A percentile compares a stretch with the other conserved stretches of the same genome.
These are phyloP conservation scores for Candolleomyces eurysporus DNA, from an alignment of 768 basidiomycete species.

Conservation along the genomic window DNA sequence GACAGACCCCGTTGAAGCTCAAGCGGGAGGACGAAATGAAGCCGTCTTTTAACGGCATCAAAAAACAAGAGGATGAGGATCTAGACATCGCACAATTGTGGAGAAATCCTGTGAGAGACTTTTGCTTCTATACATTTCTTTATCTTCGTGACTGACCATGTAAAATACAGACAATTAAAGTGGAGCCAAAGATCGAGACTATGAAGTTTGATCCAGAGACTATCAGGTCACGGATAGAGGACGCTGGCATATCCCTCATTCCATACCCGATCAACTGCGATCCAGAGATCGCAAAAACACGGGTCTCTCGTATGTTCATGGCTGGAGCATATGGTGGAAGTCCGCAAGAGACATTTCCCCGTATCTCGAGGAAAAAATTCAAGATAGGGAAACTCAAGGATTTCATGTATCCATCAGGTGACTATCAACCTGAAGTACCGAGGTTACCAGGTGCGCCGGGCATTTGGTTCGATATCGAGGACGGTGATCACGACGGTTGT, in stretches of 20 bases:
- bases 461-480: slow-evolving; percentile 9
- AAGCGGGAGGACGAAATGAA: no score
- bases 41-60: no score
- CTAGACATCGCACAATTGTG: no score
- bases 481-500: neutral
- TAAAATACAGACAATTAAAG: neutral
- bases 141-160: neutral
- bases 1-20: no score
- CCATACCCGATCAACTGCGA: neutral
- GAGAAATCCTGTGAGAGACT: neutral
- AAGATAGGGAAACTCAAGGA: no score
- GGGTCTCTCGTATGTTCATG: slow-evolving; percentile 17
- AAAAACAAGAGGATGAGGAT: no score
- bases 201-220: neutral
- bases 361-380: slow-evolving; percentile 12
- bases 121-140: neutral
- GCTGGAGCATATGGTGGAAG: slow-evolving; percentile 23
- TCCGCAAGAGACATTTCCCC: slow-evolving; percentile 15
- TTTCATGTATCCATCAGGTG: slow-evolving; percentile 24
- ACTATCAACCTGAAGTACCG: slow-evolving; percentile 26
- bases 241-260: neutral
- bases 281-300: neutral
- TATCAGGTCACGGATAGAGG: neutral
- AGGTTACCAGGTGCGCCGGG: slow-evolving; percentile 29
- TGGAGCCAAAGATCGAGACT: neutral